Evolutionary conservation across 2,329 filamentous ascomycete genomes (phyloP), one percentile per base, ranked within the genome.

Genomic region (Botryosphaeria dothidea): DNA sequence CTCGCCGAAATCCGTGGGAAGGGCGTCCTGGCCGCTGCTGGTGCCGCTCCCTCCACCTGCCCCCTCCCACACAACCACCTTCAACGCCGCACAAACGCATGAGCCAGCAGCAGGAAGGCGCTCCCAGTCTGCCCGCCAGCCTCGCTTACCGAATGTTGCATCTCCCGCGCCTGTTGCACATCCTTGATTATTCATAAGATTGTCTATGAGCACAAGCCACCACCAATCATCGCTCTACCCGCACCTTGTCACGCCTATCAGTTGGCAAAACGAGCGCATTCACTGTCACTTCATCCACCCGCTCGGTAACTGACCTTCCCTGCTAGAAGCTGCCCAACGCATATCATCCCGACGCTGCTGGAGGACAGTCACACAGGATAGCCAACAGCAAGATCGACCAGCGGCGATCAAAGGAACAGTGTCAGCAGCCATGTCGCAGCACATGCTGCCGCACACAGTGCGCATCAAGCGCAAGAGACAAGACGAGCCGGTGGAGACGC

Each of bases 401-500:
- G 27, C 15, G 25, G 25, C 15, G 9, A 41, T 15, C 38, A 15
- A 17, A 41, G 38, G 9, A 41, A 41, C 15, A 4, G 15, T 7
- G 45, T 41, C 36, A 43, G 19, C 62, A 57, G 45, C 21, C 23
- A 65, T 65, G 63, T 65, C 63, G 34, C 63, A 65, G 34, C 57
- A 27, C 45, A 43, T 56, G 61, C 63, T 65, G 34, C 63, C 63
- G 34, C 63, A 65, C 43, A 65, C 63, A 25, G 63, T 65, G 63
- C 63, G 63, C 54, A 65, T 87, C 71, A 87, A 87, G 75, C 80
- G 85, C 64, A 83, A 85, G 68, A 81, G 84, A 64, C 81, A 82
- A 64, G 84, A 87, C 62, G 83, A 84, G 54, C 83, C 85, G 3
- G 81, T 85, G n/a, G 84, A 86, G 66, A 80, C 81, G 23, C 75